phyloP scores from a whole-genome alignment of 148 eudicot species.

The Diospyros lotus region DNA sequence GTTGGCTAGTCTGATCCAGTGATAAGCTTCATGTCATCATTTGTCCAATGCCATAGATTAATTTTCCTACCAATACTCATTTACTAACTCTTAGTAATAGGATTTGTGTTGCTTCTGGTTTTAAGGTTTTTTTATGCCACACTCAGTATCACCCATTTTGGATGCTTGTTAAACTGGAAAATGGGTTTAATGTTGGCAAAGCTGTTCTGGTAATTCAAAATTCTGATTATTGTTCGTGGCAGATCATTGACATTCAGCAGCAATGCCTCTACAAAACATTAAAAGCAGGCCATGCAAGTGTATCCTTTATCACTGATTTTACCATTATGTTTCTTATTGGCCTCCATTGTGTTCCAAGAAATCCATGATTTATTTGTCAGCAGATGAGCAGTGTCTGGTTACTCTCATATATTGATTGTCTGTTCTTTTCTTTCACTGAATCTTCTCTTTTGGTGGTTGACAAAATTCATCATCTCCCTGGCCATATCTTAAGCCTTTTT shows the following conservation, averaged over 20 bases:
- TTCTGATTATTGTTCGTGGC: conserved; percentile 32
- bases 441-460: background rate
- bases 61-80: too few relatives aligned
- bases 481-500: background rate
- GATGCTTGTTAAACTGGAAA: background rate
- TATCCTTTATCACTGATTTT: conserved; percentile 48
- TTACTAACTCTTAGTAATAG: background rate
- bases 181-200: background rate
- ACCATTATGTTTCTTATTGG: background rate
- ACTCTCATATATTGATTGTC: background rate
- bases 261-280: conserved; percentile 80
- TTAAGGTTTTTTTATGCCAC: background rate
- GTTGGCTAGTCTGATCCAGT: too few relatives aligned
- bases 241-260: conserved; percentile 80
- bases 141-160: background rate
- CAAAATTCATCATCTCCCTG: background rate
- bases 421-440: background rate
- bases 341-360: background rate
- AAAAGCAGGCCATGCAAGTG: conserved; percentile 85
- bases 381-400: background rate
- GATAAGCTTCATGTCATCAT: too few relatives aligned
- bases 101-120: background rate
- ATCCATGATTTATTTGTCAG: background rate
- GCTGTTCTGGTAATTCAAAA: conserved; percentile 9
- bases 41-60: too few relatives aligned